A percentile compares a stretch with the other conserved stretches of the same genome.
These are phyloP conservation scores for Fusarium anthophilum DNA, from an alignment of 2,329 filamentous ascomycete genomes.

Conservation along the genomic window DNA sequence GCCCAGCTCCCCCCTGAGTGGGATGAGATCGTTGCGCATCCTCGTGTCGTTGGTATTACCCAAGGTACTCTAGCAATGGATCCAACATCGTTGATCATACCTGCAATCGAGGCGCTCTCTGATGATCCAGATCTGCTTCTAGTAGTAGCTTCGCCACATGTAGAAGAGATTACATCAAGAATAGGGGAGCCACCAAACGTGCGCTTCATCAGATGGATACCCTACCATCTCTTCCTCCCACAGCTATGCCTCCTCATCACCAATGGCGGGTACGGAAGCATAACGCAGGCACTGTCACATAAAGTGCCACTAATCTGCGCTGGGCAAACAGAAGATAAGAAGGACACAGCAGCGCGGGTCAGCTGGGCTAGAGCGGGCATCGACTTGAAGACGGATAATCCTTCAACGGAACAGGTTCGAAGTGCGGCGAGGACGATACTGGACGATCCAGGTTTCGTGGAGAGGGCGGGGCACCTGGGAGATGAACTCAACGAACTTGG, in stretches of 20 bases:
- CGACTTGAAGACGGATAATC: constrained; percentile 50
- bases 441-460: constrained; percentile 30
- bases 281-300: constrained; percentile 50
- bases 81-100: constrained; percentile 50
- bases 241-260: constrained; percentile 48
- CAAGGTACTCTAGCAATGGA: constrained; percentile 52
- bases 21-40: constrained; percentile 42
- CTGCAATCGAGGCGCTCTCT: constrained; percentile 47
- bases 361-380: constrained; percentile 47
- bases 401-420: constrained; percentile 40
- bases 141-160: constrained; percentile 47
- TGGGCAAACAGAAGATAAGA: constrained; percentile 50
- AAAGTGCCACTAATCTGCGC: constrained; percentile 49
- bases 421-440: constrained; percentile 41
- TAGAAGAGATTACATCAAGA: constrained; percentile 37
- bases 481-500: constrained; percentile 43
- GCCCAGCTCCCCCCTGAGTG: constrained; percentile 46
- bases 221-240: constrained; percentile 49
- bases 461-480: constrained; percentile 38
- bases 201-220: constrained; percentile 48
- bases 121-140: constrained; percentile 43
- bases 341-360: constrained; percentile 49
- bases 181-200: constrained; percentile 42
- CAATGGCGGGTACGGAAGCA: constrained; percentile 51
- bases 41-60: constrained; percentile 48